These are phyloP conservation scores for Penicillium occitanis DNA, from an alignment of 2,329 filamentous ascomycete genomes.

Conservation along the genomic window DNA sequence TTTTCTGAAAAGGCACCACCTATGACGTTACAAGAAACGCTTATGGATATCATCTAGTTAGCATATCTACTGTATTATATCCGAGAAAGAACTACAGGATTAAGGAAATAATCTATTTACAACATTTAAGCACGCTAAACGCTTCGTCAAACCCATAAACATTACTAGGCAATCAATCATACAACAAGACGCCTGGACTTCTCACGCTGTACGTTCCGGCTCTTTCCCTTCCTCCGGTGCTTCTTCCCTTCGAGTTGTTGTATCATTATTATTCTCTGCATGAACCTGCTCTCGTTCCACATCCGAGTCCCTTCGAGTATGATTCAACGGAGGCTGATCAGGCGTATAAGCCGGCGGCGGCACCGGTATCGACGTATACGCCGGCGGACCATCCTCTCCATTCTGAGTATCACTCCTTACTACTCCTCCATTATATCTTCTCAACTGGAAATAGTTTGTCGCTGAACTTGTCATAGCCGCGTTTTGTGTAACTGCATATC, in stretches of 20 bases:
- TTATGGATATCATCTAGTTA: too few species aligned
- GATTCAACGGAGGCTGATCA: neutral
- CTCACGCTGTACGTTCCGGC: neutral
- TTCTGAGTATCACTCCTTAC: neutral
- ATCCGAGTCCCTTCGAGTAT: neutral
- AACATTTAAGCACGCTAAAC: neutral
- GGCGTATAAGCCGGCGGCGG: neutral
- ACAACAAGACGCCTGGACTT: neutral
- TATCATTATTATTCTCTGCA: neutral
- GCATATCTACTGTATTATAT: too few species aligned
- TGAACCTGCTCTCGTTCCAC: neutral
- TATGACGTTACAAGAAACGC: too few species aligned
- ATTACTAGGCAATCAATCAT: neutral
- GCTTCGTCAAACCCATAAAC: neutral
- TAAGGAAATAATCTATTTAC: neutral
- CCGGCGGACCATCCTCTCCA: neutral
- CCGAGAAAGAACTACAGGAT: neutral
- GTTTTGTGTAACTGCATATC: neutral
- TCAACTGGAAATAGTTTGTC: neutral
- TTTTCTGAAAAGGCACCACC: too few species aligned
- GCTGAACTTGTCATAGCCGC: neutral
- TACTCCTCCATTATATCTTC: neutral
- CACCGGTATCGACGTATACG: conserved; percentile 1
- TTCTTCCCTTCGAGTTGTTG: neutral
- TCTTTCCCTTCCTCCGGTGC: neutral